Evolutionary conservation across 2,329 filamentous ascomycete species (phyloP), one percentile per base, ranked within the genome.

Genomic region (Tetracladium maxilliforme): DNA sequence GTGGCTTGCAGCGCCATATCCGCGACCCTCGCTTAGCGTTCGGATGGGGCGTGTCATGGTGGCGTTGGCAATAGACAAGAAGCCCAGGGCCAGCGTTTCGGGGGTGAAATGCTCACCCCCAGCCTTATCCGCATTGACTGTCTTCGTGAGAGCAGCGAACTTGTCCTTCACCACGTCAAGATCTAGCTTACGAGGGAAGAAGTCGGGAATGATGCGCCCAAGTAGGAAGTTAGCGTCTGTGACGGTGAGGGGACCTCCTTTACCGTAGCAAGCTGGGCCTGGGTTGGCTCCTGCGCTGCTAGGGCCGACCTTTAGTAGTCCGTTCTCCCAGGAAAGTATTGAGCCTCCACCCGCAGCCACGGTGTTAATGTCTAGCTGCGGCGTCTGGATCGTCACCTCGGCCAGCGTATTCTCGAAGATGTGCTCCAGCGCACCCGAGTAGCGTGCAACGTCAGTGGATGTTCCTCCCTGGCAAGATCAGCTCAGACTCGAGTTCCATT

Each of bases 361-460:
- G 1, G 76, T 81, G 42, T 78, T 78, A 47, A 82, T 81, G 37
- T 82, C 75, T 2, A 81, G 56, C 38, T 79, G 74, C 0, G 75
- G 75, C 3, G 68, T 72, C 30, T 78, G 72, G 9, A 81, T 78
- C 1, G 72, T 74, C 2, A 79, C 68, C 14, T 74, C 71, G 0
- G 74, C 73, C 4, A 76, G 70, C 2, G 72, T 78, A 2, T 71
- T 76, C 34, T 78, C 73, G 27, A 78, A 78, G 10, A 81, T 70
- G 37, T 82, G 72, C 28, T 81, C 76, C 34, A 79, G 70, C 20
- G 68, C 57, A 8, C 76, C 75, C 5, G 67, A 68, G 36, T 76
- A 81, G 22, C 75, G 52, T 18, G 70, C 75, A 10, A 81, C 73
- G 39, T 82, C 75, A 3, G 75, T 82, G 25, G 67, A 74, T 3